phyloP scores from a whole-genome alignment of 805 yeast genomes.

The Suhomyces prunicola region DNA sequence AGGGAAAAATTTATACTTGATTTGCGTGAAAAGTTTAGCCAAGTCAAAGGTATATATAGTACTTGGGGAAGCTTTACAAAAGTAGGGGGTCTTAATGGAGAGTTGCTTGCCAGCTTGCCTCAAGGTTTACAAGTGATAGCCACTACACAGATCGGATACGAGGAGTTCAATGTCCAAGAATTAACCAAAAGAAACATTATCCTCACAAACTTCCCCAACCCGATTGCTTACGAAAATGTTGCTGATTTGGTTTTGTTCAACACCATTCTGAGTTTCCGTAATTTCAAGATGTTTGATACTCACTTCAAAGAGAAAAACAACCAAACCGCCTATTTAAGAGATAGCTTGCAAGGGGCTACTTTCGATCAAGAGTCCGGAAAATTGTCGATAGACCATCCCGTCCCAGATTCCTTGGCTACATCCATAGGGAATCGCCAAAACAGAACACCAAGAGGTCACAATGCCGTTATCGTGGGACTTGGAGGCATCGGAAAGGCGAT shows the following conservation, averaged over 20 bases:
- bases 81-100: constrained; percentile 20
- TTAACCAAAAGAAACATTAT: constrained; percentile 19
- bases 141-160: constrained; percentile 24
- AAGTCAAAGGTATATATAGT: constrained; percentile 23
- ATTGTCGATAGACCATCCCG: background rate
- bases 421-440: constrained; percentile 11
- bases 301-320: constrained; percentile 5
- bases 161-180: constrained; percentile 16
- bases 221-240: constrained; percentile 24
- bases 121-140: constrained; percentile 17
- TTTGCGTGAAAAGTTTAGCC: constrained; percentile 12
- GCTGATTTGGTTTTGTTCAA: constrained; percentile 26
- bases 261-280: constrained; percentile 23
- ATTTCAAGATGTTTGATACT: constrained; percentile 15
- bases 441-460: constrained; percentile 19
- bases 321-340: constrained; percentile 13
- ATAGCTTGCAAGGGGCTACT: constrained; percentile 9
- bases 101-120: constrained; percentile 17
- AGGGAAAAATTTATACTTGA: constrained; percentile 15
- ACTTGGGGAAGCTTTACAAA: constrained; percentile 21
- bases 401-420: constrained; percentile 30
- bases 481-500: constrained; percentile 25
- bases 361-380: constrained; percentile 9
- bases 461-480: constrained; percentile 25
- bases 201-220: constrained; percentile 22